Evolutionary conservation across 2,329 filamentous ascomycete genomes (phyloP).

Genomic region (Pseudopyrenochaeta lycopersici): DNA sequence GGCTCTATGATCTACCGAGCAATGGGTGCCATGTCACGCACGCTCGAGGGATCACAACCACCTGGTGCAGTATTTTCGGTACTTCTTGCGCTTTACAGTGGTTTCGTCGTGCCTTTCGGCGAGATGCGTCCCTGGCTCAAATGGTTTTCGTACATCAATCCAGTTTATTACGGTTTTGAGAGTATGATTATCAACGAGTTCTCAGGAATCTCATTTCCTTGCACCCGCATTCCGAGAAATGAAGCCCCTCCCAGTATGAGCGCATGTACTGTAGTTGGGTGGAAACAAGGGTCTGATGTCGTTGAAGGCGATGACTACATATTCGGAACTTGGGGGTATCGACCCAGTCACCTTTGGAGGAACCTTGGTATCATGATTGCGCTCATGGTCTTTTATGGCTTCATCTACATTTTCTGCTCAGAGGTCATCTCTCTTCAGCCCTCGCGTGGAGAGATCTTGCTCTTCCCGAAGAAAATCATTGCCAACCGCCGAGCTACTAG

Average conservation of each 20-base stretch:
- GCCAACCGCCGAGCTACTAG: background rate
- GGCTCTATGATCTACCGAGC: slow-evolving; percentile 50
- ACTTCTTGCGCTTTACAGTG: slow-evolving; percentile 55
- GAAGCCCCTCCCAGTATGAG: slow-evolving; percentile 13
- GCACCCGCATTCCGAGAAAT: slow-evolving; percentile 54
- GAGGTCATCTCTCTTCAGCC: slow-evolving; percentile 53
- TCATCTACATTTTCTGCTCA: slow-evolving; percentile 45
- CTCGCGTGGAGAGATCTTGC: slow-evolving; percentile 55
- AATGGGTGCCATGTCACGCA: slow-evolving; percentile 69
- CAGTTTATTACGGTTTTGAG: slow-evolving; percentile 79
- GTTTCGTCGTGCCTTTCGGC: slow-evolving; percentile 61
- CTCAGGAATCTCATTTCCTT: slow-evolving; percentile 47
- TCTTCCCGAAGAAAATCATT: slow-evolving; percentile 33
- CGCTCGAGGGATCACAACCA: slow-evolving; percentile 57
- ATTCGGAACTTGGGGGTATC: slow-evolving; percentile 19
- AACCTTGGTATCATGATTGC: slow-evolving; percentile 53
- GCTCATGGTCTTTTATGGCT: slow-evolving; percentile 46
- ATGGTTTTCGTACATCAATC: slow-evolving; percentile 82
- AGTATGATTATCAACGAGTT: slow-evolving; percentile 77
- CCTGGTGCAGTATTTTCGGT: background rate
- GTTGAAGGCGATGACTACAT: slow-evolving; percentile 43
- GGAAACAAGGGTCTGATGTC: slow-evolving; percentile 10
- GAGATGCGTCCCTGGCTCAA: slow-evolving; percentile 79
- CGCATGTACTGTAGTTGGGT: slow-evolving; percentile 46
- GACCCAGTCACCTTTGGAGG: slow-evolving; percentile 10